A percentile compares a stretch with the other conserved stretches of the same genome.
These are phyloP conservation scores for Mercurialis annua DNA, from an alignment of 345 rosid genomes.

Conservation along the genomic window DNA sequence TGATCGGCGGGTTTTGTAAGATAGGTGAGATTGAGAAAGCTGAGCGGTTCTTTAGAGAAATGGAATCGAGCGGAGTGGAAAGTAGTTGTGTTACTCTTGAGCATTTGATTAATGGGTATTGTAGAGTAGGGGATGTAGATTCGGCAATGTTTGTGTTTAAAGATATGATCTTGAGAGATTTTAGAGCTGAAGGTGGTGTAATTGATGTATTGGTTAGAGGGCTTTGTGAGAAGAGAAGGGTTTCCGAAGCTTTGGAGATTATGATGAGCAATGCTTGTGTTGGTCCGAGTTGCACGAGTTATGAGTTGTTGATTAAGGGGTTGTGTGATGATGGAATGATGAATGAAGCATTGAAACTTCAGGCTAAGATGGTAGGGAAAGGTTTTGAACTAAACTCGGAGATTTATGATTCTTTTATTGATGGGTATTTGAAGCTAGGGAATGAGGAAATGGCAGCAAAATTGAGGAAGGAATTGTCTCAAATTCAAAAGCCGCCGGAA, in stretches of 20 bases:
- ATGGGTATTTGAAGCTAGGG: slow-evolving; percentile 51
- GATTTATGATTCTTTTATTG: slow-evolving; percentile 58
- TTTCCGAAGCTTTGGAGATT: slow-evolving; percentile 48
- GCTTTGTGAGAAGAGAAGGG: slow-evolving; percentile 45
- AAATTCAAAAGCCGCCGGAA: slow-evolving; percentile 29
- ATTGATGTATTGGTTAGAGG: slow-evolving; percentile 44
- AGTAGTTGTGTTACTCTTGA: slow-evolving; percentile 46
- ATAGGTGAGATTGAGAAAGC: slow-evolving; percentile 51
- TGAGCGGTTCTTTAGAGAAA: slow-evolving; percentile 50
- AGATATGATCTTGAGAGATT: slow-evolving; percentile 55
- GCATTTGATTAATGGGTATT: slow-evolving; percentile 63
- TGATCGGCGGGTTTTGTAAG: slow-evolving; percentile 63
- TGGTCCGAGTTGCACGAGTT: slow-evolving; percentile 49
- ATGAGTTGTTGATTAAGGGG: slow-evolving; percentile 51
- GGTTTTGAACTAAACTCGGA: slow-evolving; percentile 56
- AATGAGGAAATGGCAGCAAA: slow-evolving; percentile 48
- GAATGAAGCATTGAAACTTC: slow-evolving; percentile 72
- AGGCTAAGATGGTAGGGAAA: slow-evolving; percentile 81
- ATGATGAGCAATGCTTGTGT: slow-evolving; percentile 38
- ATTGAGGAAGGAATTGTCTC: slow-evolving; percentile 59
- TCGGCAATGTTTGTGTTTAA: slow-evolving; percentile 49
- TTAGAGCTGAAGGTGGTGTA: slow-evolving; percentile 41
- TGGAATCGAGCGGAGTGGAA: slow-evolving; percentile 52
- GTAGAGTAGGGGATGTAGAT: slow-evolving; percentile 49
- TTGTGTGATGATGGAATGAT: slow-evolving; percentile 56